A percentile compares a stretch with the other conserved stretches of the same genome.
phyloP scores from a whole-genome alignment of 2,329 filamentous ascomycete species.

The Aspergillus sergii region DNA sequence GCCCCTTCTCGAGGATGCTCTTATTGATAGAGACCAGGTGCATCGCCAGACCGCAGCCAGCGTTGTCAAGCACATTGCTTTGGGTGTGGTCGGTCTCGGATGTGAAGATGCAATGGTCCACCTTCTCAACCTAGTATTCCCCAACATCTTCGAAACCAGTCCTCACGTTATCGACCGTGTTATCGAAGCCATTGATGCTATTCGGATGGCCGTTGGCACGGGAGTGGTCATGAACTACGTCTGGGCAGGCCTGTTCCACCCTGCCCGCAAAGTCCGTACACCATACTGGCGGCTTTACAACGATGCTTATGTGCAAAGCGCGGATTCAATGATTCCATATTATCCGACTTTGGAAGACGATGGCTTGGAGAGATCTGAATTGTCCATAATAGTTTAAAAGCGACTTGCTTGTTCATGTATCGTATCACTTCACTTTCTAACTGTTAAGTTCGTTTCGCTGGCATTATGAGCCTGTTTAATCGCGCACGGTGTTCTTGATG shows the following conservation, averaged over 20 bases:
- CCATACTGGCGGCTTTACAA: conserved; percentile 98
- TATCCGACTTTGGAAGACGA: conserved; percentile 87
- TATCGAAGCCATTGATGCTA: conserved; percentile 94
- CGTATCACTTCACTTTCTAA: background rate
- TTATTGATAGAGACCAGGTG: conserved; percentile 97
- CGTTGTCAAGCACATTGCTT: conserved; percentile 95
- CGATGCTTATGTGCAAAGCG: conserved; percentile 90
- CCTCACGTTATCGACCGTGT: conserved; percentile 98
- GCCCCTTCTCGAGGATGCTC: conserved; percentile 89
- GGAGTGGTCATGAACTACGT: conserved; percentile 97
- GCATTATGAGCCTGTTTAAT: conserved; percentile 16
- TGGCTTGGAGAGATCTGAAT: conserved; percentile 73
- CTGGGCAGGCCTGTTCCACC: conserved; percentile 96
- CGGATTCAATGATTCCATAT: conserved; percentile 94
- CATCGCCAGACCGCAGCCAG: conserved; percentile 95
- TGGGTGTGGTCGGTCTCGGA: conserved; percentile 95
- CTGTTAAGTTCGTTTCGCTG: conserved; percentile 2
- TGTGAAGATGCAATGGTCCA: conserved; percentile 99
- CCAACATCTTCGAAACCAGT: conserved; percentile 96
- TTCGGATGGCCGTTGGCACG: conserved; percentile 88
- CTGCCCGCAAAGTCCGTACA: conserved; percentile 87
- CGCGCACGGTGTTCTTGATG: conserved; percentile 16
- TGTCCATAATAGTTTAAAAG: conserved; percentile 74
- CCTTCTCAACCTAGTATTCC: conserved; percentile 91
- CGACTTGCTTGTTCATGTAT: conserved; percentile 28